A percentile compares a stretch with the other conserved stretches of the same genome.
phyloP scores from a whole-genome alignment of 176 grass and related monocot genomes.

The Triticum monococcum region DNA sequence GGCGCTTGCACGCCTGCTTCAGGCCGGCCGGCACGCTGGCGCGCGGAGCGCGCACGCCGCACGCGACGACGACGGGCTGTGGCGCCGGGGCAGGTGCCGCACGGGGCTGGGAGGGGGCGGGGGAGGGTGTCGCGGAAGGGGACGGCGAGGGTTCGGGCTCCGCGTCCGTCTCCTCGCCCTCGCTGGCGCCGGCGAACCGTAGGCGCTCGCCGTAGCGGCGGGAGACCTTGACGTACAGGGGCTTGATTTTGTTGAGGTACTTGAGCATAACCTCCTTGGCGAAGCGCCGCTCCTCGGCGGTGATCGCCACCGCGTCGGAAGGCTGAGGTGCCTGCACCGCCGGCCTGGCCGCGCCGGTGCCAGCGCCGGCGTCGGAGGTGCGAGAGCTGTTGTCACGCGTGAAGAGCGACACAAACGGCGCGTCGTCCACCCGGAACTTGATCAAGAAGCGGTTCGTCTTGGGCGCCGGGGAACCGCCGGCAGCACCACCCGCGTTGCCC shows the following conservation, averaged over 20 bases:
- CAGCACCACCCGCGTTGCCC: not conserved
- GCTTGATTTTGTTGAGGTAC: constrained; percentile 90
- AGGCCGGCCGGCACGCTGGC: constrained; percentile 70
- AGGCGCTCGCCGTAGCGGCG: constrained; percentile 69
- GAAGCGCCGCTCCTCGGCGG: constrained; percentile 65
- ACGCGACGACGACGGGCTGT: constrained; percentile 48
- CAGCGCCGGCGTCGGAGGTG: constrained; percentile 36
- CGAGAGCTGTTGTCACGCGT: constrained; percentile 72
- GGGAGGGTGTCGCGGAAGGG: not conserved
- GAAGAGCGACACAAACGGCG: constrained; percentile 70
- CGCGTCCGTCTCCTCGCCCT: constrained; percentile 56
- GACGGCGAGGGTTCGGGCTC: constrained; percentile 34
- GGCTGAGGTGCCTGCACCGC: not conserved
- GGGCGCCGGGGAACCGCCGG: not conserved
- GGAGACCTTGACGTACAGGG: constrained; percentile 77
- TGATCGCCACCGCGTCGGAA: constrained; percentile 19
- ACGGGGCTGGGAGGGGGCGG: not conserved
- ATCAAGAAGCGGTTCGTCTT: constrained; percentile 65
- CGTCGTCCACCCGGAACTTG: constrained; percentile 73
- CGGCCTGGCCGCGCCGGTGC: not conserved
- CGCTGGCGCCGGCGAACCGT: constrained; percentile 39
- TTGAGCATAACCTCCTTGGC: constrained; percentile 71
- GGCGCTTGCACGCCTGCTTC: constrained; percentile 76
- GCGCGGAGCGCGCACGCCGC: constrained; percentile 64
- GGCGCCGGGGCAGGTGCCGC: not conserved